Base-by-base conservation (phyloP, 768 basidiomycete genomes). In the Suillus decipiens region DNA sequence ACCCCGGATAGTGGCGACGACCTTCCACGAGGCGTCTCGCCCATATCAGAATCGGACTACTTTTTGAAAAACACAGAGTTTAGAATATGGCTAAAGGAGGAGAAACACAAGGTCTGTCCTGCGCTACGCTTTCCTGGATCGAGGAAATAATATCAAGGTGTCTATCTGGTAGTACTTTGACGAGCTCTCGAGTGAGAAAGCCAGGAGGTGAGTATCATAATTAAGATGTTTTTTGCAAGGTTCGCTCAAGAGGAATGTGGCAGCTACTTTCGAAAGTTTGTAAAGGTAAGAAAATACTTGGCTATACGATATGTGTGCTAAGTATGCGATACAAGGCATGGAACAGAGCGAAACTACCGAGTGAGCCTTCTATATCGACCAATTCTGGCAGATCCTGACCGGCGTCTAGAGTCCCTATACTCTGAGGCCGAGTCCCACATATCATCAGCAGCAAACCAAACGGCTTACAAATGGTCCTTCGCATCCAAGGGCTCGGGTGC, bases 241-340 rank as follows among this genome's bases (percentile, higher is more conserved):
- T 60, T 39, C n/a, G 39, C 56, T 57, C 60, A 72, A 69, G 58
- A 58, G 58, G 68, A 71, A 63, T 61, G 28, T 28, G 31, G 63
- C 58, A 93, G 92, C 70, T 95, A 96, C 73, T 98, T 98, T 73
- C 88, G 89, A 69, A 96, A 95, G 77, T 97, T 98, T 70, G 88
- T 95, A 45, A 92, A 90, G 82, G 89, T 89, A 70, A 67, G 77
- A 17, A 39, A 10, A 63, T 19, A 39, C 36, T 47, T 24, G 10
- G 28, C 51, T 28, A 31, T 17, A 62, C 58, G 37, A 45, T 28
- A 45, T 54, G 48, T 59, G 24, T 19, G 34, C 63, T 50, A 14
- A 63, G 64, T 10, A 34, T 63, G 10, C 31, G 12, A 45, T 62
- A 22, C 42, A 69, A 92, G 84, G 86, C 86, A 31, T 95, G 93